phyloP scores from a whole-genome alignment of 805 yeast genomes.

The Kluyveromyces aestuarii region DNA sequence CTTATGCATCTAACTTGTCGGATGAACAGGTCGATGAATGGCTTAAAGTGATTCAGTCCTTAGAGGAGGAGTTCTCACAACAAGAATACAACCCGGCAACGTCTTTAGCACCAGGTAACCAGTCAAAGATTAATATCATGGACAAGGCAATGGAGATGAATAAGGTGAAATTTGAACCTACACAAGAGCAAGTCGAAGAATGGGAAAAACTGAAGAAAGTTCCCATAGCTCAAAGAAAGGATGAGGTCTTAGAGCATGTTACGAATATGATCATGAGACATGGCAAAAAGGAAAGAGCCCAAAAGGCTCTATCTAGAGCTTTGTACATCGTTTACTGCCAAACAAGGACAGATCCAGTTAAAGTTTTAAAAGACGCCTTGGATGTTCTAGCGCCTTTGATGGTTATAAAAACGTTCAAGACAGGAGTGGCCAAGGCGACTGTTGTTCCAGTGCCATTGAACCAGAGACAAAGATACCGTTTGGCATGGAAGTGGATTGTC shows the following conservation, averaged over 20 bases:
- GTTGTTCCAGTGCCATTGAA: slow-evolving; percentile 77
- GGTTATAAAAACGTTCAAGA: slow-evolving; percentile 63
- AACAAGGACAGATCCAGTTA: slow-evolving; percentile 72
- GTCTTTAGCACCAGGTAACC: slow-evolving; percentile 35
- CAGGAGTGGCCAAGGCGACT: slow-evolving; percentile 77
- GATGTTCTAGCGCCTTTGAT: slow-evolving; percentile 82
- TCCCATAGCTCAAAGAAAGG: slow-evolving; percentile 52
- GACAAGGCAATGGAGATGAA: slow-evolving; percentile 18
- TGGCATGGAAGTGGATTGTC: slow-evolving; percentile 84
- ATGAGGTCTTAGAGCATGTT: slow-evolving; percentile 68
- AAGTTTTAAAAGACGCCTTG: slow-evolving; percentile 59
- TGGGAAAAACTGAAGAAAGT: slow-evolving; percentile 38
- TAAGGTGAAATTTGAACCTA: slow-evolving; percentile 40
- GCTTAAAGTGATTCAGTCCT: slow-evolving; percentile 33
- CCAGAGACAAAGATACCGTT: slow-evolving; percentile 73
- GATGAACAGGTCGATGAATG: slow-evolving; percentile 32
- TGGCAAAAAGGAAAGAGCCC: slow-evolving; percentile 80
- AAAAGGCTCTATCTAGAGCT: slow-evolving; percentile 63
- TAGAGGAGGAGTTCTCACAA: slow-evolving; percentile 31
- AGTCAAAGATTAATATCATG: slow-evolving; percentile 26
- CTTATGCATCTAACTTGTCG: slow-evolving; percentile 12
- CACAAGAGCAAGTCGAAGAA: slow-evolving; percentile 55
- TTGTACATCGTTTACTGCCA: slow-evolving; percentile 55
- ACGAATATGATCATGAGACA: slow-evolving; percentile 86
- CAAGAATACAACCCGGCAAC: slow-evolving; percentile 32